Percentiles rank a stretch among this genome's conserved stretches.
These are phyloP conservation scores for Penstemon newberryi DNA, from an alignment of 257 asterid genomes.

Conservation along the genomic window DNA sequence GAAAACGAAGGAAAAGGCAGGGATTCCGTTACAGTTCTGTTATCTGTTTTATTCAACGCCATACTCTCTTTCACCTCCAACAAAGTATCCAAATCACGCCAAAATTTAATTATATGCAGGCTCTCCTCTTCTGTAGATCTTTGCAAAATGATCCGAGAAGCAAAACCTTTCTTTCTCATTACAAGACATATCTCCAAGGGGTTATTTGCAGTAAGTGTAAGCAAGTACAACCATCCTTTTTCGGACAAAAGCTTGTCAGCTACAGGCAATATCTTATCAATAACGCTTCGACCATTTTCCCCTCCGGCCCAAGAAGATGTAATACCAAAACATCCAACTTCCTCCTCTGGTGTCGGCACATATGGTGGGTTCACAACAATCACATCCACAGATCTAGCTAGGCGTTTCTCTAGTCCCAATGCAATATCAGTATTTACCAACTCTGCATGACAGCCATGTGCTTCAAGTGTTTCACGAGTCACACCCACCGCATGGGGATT, in stretches of 20 bases:
- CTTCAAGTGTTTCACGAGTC: slow-evolving; percentile 62
- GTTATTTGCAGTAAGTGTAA: slow-evolving; percentile 65
- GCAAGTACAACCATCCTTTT: slow-evolving; percentile 86
- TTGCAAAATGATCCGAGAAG: slow-evolving; percentile 72
- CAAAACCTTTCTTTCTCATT: slow-evolving; percentile 83
- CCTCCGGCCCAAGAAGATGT: slow-evolving; percentile 96
- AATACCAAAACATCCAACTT: slow-evolving; percentile 82
- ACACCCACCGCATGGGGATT: slow-evolving; percentile 75
- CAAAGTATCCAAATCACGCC: slow-evolving; percentile 62
- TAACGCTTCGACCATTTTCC: slow-evolving; percentile 76
- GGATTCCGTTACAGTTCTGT: slow-evolving; percentile 27
- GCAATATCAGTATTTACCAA: slow-evolving; percentile 70
- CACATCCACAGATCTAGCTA: slow-evolving; percentile 69
- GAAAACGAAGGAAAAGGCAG: slow-evolving; percentile 42
- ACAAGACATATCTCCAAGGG: slow-evolving; percentile 72
- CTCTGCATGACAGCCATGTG: slow-evolving; percentile 77
- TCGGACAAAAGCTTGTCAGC: slow-evolving; percentile 78
- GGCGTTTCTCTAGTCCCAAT: slow-evolving; percentile 59
- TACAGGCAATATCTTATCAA: slow-evolving; percentile 82
- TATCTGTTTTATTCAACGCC: slow-evolving; percentile 27
- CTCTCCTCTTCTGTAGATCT: slow-evolving; percentile 96
- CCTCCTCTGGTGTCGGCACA: slow-evolving; percentile 95
- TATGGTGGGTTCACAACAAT: slow-evolving; percentile 97
- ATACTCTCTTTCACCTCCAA: slow-evolving; percentile 46
- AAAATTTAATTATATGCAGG: slow-evolving; percentile 82